Base-by-base conservation (phyloP, 257 asterid species). In the Misopates orontium region DNA sequence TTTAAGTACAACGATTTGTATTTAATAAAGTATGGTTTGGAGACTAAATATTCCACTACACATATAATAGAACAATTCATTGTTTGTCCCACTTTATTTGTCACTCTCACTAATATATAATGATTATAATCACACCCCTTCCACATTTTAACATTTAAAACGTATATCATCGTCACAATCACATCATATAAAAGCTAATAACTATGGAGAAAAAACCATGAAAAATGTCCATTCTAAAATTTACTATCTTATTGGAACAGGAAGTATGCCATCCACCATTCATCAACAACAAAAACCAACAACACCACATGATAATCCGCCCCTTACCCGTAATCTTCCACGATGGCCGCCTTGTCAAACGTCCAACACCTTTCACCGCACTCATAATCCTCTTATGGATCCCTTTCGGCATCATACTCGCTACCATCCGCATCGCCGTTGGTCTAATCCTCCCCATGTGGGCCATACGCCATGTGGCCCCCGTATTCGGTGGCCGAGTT, bases 301-400 rank as follows among this genome's bases (percentile, higher is more conserved):
- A 70, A n/a, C 56, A 47, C 69, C 82, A 63, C 71, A 39, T 66
- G 12, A 5, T 62, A 42, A 36, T 74, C 73, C 82, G 82, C 4
- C 98, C 98, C 1, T 58, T 68, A 3, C 98, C 98, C 18, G 96
- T 91, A 66, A 82, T 91, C 66, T 91, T 88, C 78, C 98, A 91
- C 62, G 98, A 91, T 31, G 96, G 98, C 53, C 93, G 98, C 21
- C 84, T 91, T 1, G 95, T 65, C 0, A 83, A 74, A 69, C 90
- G 96, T 0, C 98, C 98, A 3, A 88, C 95, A 1, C 96, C 96
- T 1, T 21, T 72, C 0, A 62, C 78, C n/a, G 91, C 95, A 12
- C 79, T 91, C 21, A 44, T 88, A 15, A 86, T 86, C 75, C 76
- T 91, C 55, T 14, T 86, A 49, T 88, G 96, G 96, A 78, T 86